These are phyloP conservation scores for Rhodotorula sp. DNA, from an alignment of 1,284 basidiomycete genomes.

Conservation along the genomic window DNA sequence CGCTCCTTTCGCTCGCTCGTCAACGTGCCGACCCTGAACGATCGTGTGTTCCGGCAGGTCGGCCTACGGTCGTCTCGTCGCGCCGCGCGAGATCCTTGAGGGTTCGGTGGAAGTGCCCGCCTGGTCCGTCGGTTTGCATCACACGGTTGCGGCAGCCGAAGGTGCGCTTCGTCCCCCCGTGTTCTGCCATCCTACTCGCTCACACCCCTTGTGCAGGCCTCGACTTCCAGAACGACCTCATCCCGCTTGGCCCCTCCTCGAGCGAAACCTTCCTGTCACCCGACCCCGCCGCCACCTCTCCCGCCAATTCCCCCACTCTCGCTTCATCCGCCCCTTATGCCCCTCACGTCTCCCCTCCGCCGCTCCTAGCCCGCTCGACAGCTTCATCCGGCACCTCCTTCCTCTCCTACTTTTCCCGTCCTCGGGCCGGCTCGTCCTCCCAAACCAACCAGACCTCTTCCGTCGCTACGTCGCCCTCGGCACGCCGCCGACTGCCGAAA, in stretches of 20 bases:
- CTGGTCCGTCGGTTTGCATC: conserved; percentile 10
- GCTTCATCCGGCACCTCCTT: conserved; percentile 1
- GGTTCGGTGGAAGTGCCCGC: background rate
- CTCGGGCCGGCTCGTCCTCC: background rate
- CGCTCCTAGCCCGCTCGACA: conserved; percentile 2
- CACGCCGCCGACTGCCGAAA: conserved; percentile 19
- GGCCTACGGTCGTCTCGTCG: conserved; percentile 12
- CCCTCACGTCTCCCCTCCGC: background rate
- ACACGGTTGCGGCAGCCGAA: conserved; percentile 25
- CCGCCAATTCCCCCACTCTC: background rate
- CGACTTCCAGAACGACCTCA: conserved; percentile 8
- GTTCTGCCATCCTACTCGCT: background rate
- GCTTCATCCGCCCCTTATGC: background rate
- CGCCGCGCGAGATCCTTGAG: conserved; percentile 22
- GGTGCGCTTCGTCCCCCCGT: conserved; percentile 1
- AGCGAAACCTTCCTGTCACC: conserved; percentile 5
- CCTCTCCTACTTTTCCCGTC: conserved; percentile 5
- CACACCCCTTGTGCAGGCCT: background rate
- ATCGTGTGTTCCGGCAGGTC: background rate
- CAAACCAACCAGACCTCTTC: background rate
- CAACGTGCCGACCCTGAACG: background rate
- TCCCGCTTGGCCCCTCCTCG: conserved; percentile 23
- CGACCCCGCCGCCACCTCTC: background rate
- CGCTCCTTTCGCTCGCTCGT: background rate
- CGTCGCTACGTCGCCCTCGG: background rate